These are phyloP conservation scores for Malassezia arunalokei DNA, from an alignment of 1,284 basidiomycete genomes.

Conservation along the genomic window DNA sequence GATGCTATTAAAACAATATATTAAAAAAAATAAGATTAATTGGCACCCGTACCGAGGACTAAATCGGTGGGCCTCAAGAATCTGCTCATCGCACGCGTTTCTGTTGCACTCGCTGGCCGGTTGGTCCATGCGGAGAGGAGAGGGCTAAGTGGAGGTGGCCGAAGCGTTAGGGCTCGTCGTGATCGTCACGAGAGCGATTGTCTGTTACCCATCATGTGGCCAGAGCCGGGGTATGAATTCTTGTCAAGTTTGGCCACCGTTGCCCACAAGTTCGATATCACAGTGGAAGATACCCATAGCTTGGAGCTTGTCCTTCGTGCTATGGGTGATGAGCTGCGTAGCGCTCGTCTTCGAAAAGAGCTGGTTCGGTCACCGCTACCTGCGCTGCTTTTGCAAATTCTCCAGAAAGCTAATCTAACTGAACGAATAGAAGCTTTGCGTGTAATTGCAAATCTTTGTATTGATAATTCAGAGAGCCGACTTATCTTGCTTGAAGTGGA, in stretches of 20 bases:
- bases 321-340: conserved; percentile 7
- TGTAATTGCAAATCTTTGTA: conserved; percentile 10
- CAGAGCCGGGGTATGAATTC: no score
- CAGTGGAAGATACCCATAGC: no score
- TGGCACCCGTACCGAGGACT: conserved; percentile 38
- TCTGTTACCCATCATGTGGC: no score
- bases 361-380: conserved; percentile 9
- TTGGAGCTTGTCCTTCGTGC: not conserved
- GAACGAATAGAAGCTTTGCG: conserved; percentile 5
- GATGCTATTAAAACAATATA: conserved; percentile 42
- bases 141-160: not conserved
- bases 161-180: not conserved
- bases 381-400: not conserved
- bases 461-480: conserved; percentile 4
- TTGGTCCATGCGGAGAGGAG: not conserved
- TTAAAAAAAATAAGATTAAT: conserved; percentile 36
- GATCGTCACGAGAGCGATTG: no score
- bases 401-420: not conserved
- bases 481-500: not conserved
- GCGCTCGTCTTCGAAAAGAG: conserved; percentile 1
- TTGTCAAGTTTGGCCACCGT: no score
- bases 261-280: no score
- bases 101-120: not conserved
- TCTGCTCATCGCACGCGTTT: conserved; percentile 1
- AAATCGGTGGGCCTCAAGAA: conserved; percentile 32